Percentiles rank a stretch among this genome's conserved stretches.
phyloP scores from a whole-genome alignment of 495 filamentous ascomycete genomes.

The Talaromyces stipitatus region DNA sequence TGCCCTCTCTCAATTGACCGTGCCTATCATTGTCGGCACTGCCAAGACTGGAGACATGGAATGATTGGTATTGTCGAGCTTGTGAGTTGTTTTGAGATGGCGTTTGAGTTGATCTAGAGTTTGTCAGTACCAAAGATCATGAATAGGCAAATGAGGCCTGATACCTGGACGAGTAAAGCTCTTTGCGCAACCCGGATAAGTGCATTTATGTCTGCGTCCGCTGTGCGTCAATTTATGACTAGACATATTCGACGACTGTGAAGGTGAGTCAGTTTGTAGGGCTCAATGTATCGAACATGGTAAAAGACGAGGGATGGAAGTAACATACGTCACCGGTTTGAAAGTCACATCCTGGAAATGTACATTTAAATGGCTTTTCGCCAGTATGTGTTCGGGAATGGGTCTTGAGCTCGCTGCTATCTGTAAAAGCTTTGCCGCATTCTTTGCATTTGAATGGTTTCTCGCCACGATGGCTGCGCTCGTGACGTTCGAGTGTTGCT shows the following conservation, averaged over 20 bases:
- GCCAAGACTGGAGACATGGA: not conserved
- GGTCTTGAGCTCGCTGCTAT: slow-evolving; percentile 44
- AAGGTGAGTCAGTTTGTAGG: not conserved
- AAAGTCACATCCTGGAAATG: slow-evolving; percentile 39
- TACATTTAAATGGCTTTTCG: slow-evolving; percentile 45
- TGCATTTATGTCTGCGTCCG: slow-evolving; percentile 40
- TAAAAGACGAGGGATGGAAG: not conserved
- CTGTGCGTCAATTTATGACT: slow-evolving; percentile 41
- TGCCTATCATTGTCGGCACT: not conserved
- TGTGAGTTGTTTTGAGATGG: slow-evolving; percentile 36
- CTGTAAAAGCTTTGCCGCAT: slow-evolving; percentile 40
- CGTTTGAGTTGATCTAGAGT: slow-evolving; percentile 39
- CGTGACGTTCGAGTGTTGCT: slow-evolving; percentile 40
- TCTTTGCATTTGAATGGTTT: slow-evolving; percentile 40
- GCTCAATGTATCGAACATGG: not conserved
- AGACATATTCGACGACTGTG: slow-evolving; percentile 42
- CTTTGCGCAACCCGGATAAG: slow-evolving; percentile 33
- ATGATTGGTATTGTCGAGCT: slow-evolving; percentile 15
- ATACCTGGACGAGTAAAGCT: slow-evolving; percentile 43
- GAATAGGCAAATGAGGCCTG: not conserved
- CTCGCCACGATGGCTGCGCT: slow-evolving; percentile 47
- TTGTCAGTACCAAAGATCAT: not conserved
- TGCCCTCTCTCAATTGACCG: not conserved
- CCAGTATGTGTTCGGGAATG: slow-evolving; percentile 45
- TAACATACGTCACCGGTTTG: slow-evolving; percentile 38